These are phyloP conservation scores for Macrophomina phaseolina DNA, from an alignment of 2,329 filamentous ascomycete species.

Conservation along the genomic window DNA sequence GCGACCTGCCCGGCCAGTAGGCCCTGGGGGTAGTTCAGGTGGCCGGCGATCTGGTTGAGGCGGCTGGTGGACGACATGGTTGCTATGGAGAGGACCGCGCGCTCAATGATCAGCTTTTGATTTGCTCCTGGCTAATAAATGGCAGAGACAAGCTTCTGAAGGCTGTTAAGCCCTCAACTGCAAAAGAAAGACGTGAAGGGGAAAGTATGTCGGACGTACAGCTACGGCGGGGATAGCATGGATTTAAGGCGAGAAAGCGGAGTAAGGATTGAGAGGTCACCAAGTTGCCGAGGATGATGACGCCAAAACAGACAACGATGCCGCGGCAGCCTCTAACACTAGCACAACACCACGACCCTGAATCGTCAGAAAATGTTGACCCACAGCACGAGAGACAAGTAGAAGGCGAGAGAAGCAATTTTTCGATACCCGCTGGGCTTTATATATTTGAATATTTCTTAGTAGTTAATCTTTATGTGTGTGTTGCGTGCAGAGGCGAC, in stretches of 20 bases:
- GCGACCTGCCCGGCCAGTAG: slow-evolving; percentile 80
- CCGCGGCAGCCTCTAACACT: slow-evolving; percentile 13
- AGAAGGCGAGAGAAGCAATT: neutral
- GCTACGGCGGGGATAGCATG: neutral
- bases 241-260: slow-evolving; percentile 12
- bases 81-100: neutral
- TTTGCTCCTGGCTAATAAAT: neutral
- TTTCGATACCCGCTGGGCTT: neutral
- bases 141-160: neutral
- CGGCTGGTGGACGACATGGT: slow-evolving; percentile 51
- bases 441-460: slow-evolving; percentile 15
- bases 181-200: neutral
- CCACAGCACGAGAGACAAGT: neutral
- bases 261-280: neutral
- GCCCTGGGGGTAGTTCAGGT: slow-evolving; percentile 82
- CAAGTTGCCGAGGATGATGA: slow-evolving; percentile 21
- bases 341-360: neutral
- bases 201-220: neutral
- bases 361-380: neutral
- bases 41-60: slow-evolving; percentile 73
- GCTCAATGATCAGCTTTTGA: neutral
- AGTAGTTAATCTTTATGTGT: slow-evolving; percentile 8
- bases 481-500: slow-evolving; percentile 9
- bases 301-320: neutral
- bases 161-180: neutral